Conservation (phyloP, 2,329 filamentous ascomycete genomes). For the Trichoderma polysporum region DNA sequence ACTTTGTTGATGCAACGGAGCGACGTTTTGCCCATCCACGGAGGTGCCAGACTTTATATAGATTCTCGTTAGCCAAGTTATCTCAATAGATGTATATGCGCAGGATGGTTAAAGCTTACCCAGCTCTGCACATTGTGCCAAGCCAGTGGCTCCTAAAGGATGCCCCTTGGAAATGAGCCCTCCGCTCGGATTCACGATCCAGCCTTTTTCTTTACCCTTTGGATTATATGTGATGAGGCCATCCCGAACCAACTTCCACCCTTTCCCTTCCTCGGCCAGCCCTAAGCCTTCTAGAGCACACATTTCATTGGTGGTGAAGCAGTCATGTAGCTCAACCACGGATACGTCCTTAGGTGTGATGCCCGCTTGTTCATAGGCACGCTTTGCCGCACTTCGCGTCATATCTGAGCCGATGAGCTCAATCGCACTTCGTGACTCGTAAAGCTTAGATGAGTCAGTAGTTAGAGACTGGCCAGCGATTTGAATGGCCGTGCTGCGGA, state of each 20-base stretch:
- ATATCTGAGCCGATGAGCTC: neutral
- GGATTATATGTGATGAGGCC: neutral
- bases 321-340: neutral
- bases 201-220: neutral
- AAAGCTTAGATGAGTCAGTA: neutral
- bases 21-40: conserved; percentile 2
- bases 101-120: neutral
- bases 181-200: conserved; percentile 5
- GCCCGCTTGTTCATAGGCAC: neutral
- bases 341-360: neutral
- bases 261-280: neutral
- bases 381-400: neutral
- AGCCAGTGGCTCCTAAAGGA: neutral
- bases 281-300: neutral
- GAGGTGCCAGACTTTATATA: neutral
- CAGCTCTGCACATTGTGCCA: conserved; percentile 1
- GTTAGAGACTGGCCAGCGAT: conserved; percentile 1
- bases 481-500: neutral
- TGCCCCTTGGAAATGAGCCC: conserved; percentile 4
- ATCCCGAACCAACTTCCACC: neutral
- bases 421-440: neutral
- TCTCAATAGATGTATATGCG: neutral
- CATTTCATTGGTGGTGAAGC: conserved; percentile 7
- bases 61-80: neutral
- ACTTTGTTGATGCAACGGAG: neutral